Evolutionary conservation across 2,329 filamentous ascomycete genomes (phyloP).

Genomic region (Fusarium sp.): DNA sequence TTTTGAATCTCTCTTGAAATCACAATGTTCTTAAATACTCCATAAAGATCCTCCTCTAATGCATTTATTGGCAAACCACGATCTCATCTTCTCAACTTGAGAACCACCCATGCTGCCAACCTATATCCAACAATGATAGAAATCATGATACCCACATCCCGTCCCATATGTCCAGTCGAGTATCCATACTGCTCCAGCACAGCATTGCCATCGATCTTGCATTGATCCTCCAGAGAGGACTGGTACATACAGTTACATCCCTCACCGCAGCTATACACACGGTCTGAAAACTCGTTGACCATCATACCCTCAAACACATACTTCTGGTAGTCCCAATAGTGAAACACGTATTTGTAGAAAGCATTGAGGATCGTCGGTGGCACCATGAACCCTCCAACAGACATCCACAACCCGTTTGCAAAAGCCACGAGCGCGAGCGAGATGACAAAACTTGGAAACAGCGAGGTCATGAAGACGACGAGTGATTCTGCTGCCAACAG

Average conservation of each 20-base stretch:
- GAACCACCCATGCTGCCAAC: constrained; percentile 71
- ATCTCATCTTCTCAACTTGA: constrained; percentile 54
- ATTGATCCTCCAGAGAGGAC: constrained; percentile 66
- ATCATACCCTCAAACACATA: constrained; percentile 95
- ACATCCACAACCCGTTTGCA: constrained; percentile 92
- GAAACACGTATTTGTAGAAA: constrained; percentile 89
- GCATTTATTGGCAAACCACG: not conserved
- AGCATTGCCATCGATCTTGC: constrained; percentile 76
- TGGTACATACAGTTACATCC: constrained; percentile 78
- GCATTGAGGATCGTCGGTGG: constrained; percentile 77
- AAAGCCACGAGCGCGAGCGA: constrained; percentile 84
- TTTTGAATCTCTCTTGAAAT: no score
- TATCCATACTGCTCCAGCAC: constrained; percentile 80
- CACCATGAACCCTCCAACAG: constrained; percentile 85
- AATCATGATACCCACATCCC: constrained; percentile 82
- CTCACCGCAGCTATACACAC: constrained; percentile 65
- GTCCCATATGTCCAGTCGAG: constrained; percentile 75
- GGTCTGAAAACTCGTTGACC: constrained; percentile 82
- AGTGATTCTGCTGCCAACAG: constrained; percentile 85
- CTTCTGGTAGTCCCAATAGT: constrained; percentile 88
- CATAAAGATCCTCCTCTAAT: no score
- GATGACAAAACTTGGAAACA: constrained; percentile 85
- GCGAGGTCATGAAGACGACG: constrained; percentile 78
- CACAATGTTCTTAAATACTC: no score
- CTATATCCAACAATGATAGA: constrained; percentile 74